Conservation (phyloP, 176 grass and related monocot species). For the Ananas comosus region DNA sequence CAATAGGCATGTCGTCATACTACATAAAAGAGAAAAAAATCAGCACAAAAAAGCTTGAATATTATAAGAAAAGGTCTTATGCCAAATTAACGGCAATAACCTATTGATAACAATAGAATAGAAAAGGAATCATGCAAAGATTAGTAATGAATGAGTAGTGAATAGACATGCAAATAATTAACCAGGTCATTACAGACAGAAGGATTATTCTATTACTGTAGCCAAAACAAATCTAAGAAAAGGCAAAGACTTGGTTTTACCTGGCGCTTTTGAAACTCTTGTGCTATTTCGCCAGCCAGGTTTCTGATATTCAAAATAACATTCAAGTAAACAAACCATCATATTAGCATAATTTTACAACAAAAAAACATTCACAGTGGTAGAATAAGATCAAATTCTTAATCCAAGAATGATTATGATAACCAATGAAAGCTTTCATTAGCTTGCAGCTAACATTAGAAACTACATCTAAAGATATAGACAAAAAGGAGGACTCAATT, state of each 20-base stretch:
- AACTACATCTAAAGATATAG: no score
- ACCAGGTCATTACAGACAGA: background rate
- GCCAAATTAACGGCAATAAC: background rate
- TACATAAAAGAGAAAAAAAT: slow-evolving; percentile 25
- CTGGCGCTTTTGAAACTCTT: slow-evolving; percentile 95
- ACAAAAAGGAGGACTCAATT: no score
- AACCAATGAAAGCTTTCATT: no score
- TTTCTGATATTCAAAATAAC: slow-evolving; percentile 40
- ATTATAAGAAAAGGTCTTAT: background rate
- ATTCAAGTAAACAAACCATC: background rate
- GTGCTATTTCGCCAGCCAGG: slow-evolving; percentile 87
- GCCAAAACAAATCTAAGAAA: background rate
- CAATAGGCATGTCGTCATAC: slow-evolving; percentile 83
- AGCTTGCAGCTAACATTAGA: no score
- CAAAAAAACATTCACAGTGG: background rate
- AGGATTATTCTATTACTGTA: background rate
- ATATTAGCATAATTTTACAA: slow-evolving; percentile 5
- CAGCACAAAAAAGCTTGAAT: background rate
- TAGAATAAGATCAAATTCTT: background rate
- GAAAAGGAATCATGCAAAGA: background rate
- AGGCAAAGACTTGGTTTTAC: slow-evolving; percentile 16
- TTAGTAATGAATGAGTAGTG: background rate
- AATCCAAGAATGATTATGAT: no score
- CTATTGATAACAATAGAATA: background rate
- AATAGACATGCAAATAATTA: background rate